Percentiles rank a stretch among this genome's conserved stretches.
phyloP scores from a whole-genome alignment of 768 basidiomycete genomes.

The Suillus clintonianus region DNA sequence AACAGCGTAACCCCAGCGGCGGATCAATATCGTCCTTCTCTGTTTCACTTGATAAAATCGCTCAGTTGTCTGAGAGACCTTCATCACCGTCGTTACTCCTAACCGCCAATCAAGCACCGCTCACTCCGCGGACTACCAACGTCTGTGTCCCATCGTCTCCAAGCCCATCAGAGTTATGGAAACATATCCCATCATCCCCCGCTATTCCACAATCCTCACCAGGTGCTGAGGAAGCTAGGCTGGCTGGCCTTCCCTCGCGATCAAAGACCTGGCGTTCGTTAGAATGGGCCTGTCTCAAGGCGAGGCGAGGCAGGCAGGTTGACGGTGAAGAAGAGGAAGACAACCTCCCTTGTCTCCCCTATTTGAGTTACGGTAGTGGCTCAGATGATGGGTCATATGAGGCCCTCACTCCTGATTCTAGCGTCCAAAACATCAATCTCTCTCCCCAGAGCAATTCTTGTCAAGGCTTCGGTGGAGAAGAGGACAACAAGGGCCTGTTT shows the following conservation, averaged over 20 bases:
- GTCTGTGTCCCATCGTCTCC: conserved; percentile 1
- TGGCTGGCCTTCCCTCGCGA: conserved; percentile 29
- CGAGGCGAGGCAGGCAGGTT: conserved; percentile 30
- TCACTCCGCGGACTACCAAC: conserved; percentile 30
- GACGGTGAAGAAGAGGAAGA: conserved; percentile 21
- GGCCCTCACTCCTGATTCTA: conserved; percentile 17
- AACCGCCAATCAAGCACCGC: conserved; percentile 13
- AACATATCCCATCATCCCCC: conserved; percentile 32
- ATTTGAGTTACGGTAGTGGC: conserved; percentile 7
- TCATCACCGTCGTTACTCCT: conserved; percentile 12
- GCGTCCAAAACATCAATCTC: not conserved
- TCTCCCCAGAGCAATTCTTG: conserved; percentile 10
- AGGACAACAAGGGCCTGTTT: conserved; percentile 1
- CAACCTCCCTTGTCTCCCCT: conserved; percentile 8
- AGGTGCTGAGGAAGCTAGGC: conserved; percentile 24
- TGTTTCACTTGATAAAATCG: conserved; percentile 33
- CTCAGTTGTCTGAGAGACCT: conserved; percentile 31
- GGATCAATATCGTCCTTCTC: conserved; percentile 13
- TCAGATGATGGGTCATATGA: conserved; percentile 15
- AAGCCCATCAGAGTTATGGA: conserved; percentile 28
- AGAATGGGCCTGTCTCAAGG: conserved; percentile 73
- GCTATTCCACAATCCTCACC: conserved; percentile 18
- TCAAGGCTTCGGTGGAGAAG: not conserved
- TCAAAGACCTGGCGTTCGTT: conserved; percentile 53
- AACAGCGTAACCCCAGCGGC: conserved; percentile 10